Evolutionary conservation across 1,284 basidiomycete species (phyloP).

Genomic region (Melanopsichium pennsylvanicum): DNA sequence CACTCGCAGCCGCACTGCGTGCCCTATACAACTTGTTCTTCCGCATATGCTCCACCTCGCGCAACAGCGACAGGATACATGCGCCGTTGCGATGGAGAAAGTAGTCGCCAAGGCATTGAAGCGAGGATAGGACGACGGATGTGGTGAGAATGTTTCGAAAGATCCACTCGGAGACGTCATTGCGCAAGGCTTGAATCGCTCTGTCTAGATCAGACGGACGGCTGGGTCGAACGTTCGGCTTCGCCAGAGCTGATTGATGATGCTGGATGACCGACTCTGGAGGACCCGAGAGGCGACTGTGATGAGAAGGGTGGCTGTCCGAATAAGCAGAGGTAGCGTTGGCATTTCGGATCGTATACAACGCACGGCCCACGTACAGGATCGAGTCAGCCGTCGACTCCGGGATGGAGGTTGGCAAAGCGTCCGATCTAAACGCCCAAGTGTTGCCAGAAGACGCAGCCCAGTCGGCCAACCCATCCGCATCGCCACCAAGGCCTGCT

Average conservation of each 20-base stretch:
- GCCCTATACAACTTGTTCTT: slow-evolving; percentile 59
- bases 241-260: slow-evolving; percentile 30
- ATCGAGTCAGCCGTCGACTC: slow-evolving; percentile 79
- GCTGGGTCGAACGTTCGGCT: slow-evolving; percentile 21
- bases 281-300: slow-evolving; percentile 15
- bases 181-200: slow-evolving; percentile 72
- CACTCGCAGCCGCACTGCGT: slow-evolving; percentile 74
- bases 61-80: slow-evolving; percentile 75
- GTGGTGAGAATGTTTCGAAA: slow-evolving; percentile 87
- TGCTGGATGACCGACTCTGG: slow-evolving; percentile 32
- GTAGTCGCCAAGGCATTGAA: slow-evolving; percentile 72
- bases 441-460: slow-evolving; percentile 37
- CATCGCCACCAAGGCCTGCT: too few species aligned
- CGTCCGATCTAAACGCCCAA: slow-evolving; percentile 70
- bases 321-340: slow-evolving; percentile 8
- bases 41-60: slow-evolving; percentile 78
- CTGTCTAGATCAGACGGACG: slow-evolving; percentile 27
- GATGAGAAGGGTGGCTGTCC: slow-evolving; percentile 1
- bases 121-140: slow-evolving; percentile 79
- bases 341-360: slow-evolving; percentile 76
- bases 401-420: slow-evolving; percentile 79
- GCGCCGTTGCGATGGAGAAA: slow-evolving; percentile 87
- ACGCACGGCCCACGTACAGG: slow-evolving; percentile 83
- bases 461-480: slow-evolving; percentile 40
- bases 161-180: slow-evolving; percentile 83